Base-by-base conservation (phyloP, 2,329 filamentous ascomycete species). In the Colletotrichum falcatum region DNA sequence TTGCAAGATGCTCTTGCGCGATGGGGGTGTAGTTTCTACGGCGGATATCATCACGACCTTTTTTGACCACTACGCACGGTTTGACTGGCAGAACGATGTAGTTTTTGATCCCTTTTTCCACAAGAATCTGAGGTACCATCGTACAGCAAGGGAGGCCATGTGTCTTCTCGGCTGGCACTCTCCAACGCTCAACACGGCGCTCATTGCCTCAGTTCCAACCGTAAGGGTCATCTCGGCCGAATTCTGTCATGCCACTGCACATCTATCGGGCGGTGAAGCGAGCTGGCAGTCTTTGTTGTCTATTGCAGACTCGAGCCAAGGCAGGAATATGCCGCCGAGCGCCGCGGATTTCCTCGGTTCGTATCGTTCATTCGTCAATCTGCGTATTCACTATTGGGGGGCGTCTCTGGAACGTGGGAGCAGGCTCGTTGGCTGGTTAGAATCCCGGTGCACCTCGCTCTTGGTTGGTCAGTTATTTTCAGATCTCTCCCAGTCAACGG, bases 331-430 rank as follows among this genome's bases (percentile, higher is more conserved):
- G n/a, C 26, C 72, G 0, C 60, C 68, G 12, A 83, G 81, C 14
- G 79, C 81, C 6, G 62, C 71, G 1, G 82, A 85, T 3, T 92
- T 92, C 72, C 75, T 91, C 7, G 73, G 73, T 1, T 75, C 79
- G 0, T 88, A 87, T 76, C 84, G 81, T 65, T 86, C 80, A 62
- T 92, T 89, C 74, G 78, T 90, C 66, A 88, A 87, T 74, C 84
- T 92, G 61, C 87, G 90, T 66, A 83, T 88, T 1, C 88, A 90
- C 56, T 92, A 90, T 77, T 92, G 90, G 90, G 89, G 89, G 1
- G 79, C 85, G 8, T 88, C 88, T 2, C 79, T 84, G 1, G 79
- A 83, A 1, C 88, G 85, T 64, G 87, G 88, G 1, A 86, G 85
- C 26, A 80, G 82, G 16, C 84, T 91, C 58, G 80, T 91, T 0